Evolutionary conservation across 768 basidiomycete genomes (phyloP), one percentile per base, ranked within the genome.

Genomic region (Clavulina sp.): DNA sequence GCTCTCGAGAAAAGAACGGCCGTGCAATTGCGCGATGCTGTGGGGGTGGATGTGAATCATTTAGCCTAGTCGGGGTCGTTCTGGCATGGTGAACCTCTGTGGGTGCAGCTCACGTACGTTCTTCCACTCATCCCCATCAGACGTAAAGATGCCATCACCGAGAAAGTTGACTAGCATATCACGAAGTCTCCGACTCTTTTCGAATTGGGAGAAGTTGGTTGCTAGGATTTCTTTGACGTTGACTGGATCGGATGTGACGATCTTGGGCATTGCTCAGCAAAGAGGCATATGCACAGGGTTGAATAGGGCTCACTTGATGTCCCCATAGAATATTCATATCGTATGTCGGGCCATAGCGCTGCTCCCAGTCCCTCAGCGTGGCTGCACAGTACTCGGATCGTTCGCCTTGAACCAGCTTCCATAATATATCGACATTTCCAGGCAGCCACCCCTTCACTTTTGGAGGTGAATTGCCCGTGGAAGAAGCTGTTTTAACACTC

Each of bases 91-190:
- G 36, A n/a, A n/a, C n/a, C n/a, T n/a, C n/a, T n/a, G n/a, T n/a
- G n/a, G n/a, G n/a, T 5, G 40, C 6, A 34, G 38, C 36, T 4
- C 33, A 55, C 46, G 5, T 19, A 23, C 26, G n/a, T n/a, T n/a
- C n/a, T 47, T 55, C 50, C 46, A 55, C 29, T 28, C 77, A 64
- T 78, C 74, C 57, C 80, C 81, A 61, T 83, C 82, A 16, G 81
- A 72, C 56, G 83, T 83, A 63, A 85, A 85, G 34, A 85, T 83
- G 2, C 82, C 81, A 55, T 73, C 68, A 3, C 83, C 83, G n/a
- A 84, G 68, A 60, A 61, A 62, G 40, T 43, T 48, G 9, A 58
- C 52, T 0, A 30, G 51, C 21, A 51, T 38, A 0, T 36, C 61
- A 50, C 60, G 59, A 26, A 48, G 56, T 21, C 24, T 54, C 48